Evolutionary conservation across 2,329 filamentous ascomycete species (phyloP).

Genomic region (Chrysoporthe austroafricana): DNA sequence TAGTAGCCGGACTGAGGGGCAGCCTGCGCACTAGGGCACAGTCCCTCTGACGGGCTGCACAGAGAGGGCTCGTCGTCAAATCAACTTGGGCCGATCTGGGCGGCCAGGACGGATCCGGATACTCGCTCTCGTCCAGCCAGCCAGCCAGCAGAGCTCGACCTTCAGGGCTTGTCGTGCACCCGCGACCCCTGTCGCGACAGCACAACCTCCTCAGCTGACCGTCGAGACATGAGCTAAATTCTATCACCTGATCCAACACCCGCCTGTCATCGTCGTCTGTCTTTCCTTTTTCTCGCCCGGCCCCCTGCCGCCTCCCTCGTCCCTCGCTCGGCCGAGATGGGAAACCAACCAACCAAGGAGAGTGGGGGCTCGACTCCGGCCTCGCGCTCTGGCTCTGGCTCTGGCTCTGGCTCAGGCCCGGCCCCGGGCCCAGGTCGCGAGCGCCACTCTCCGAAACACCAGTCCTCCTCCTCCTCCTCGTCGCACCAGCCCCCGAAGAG

Average conservation of each 20-base stretch:
- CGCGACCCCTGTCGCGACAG: conserved; percentile 10
- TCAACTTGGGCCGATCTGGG: background rate
- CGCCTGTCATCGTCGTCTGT: conserved; percentile 7
- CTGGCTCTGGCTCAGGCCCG: conserved; percentile 36
- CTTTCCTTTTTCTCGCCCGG: conserved; percentile 14
- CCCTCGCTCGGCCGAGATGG: conserved; percentile 43
- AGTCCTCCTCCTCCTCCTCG: conserved; percentile 33
- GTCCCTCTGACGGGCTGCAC: background rate
- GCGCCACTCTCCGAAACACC: conserved; percentile 27
- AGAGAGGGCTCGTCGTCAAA: background rate
- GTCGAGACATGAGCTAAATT: conserved; percentile 20
- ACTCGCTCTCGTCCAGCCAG: background rate
- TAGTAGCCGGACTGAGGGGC: conserved; percentile 4
- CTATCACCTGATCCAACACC: conserved; percentile 17
- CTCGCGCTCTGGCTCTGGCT: conserved; percentile 35
- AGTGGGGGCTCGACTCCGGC: conserved; percentile 37
- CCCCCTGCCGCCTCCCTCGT: conserved; percentile 8
- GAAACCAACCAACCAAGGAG: conserved; percentile 47
- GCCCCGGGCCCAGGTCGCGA: conserved; percentile 34
- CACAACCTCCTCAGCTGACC: conserved; percentile 21
- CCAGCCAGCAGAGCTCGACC: background rate
- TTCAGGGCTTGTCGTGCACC: conserved; percentile 7
- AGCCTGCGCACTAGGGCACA: conserved; percentile 4
- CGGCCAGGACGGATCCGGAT: background rate
- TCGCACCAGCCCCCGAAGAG: conserved; percentile 42